A percentile compares a stretch with the other conserved stretches of the same genome.
Evolutionary conservation across 148 eudicot genomes (phyloP).

Genomic region (Polygonum maritimum): DNA sequence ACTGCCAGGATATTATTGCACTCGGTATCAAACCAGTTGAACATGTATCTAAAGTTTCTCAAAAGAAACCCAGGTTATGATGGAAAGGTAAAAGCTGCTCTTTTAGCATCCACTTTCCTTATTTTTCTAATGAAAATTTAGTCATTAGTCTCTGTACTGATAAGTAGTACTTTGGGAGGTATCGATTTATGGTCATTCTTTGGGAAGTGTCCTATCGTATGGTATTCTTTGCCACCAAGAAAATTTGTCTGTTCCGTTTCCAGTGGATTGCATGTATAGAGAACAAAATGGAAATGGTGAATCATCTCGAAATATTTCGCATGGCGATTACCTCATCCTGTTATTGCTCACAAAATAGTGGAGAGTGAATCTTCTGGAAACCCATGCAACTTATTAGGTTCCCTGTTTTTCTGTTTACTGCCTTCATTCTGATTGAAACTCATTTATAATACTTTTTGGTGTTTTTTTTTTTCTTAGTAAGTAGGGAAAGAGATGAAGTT

Average conservation of each 20-base stretch:
- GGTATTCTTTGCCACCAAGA: constrained; percentile 97
- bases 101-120: background rate
- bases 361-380: constrained; percentile 6
- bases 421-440: background rate
- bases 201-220: constrained; percentile 95
- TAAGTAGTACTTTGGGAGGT: constrained; percentile 33
- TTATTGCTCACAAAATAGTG: background rate
- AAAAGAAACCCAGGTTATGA: constrained; percentile 96
- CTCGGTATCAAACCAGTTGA: constrained; percentile 95
- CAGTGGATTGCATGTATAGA: constrained; percentile 60
- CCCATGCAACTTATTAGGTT: background rate
- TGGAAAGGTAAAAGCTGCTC: constrained; percentile 72
- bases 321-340: background rate
- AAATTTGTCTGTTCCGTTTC: constrained; percentile 66
- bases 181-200: constrained; percentile 88
- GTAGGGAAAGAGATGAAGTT: constrained; percentile 17
- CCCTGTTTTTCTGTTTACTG: background rate
- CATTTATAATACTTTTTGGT: background rate
- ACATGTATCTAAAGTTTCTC: constrained; percentile 78
- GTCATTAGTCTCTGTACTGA: background rate
- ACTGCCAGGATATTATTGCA: constrained; percentile 93
- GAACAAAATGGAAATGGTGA: constrained; percentile 28
- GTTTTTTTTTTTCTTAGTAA: constrained; percentile 22
- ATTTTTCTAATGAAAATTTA: background rate
- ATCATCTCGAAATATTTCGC: constrained; percentile 11